These are phyloP conservation scores for Fraxinus velutina DNA, from an alignment of 305 asterid genomes.

Conservation along the genomic window DNA sequence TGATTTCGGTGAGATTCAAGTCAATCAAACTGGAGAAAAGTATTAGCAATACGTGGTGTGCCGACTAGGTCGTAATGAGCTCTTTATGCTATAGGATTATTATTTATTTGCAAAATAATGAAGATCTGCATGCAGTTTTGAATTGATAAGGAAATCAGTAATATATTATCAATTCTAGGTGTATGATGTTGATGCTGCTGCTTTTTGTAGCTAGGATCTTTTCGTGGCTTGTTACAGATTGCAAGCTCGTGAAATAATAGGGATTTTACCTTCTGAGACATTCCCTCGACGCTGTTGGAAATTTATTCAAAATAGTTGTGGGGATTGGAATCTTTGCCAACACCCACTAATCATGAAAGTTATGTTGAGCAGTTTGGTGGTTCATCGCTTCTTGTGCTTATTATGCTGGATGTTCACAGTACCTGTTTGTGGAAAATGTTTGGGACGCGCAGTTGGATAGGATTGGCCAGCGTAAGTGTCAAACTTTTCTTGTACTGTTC, in stretches of 20 bases:
- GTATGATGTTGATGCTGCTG: neutral
- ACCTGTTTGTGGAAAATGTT: neutral
- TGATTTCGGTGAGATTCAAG: neutral
- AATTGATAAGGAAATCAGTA: neutral
- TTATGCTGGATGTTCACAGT: neutral
- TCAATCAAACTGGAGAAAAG: neutral
- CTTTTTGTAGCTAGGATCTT: neutral
- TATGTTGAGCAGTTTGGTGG: neutral
- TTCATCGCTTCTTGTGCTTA: neutral
- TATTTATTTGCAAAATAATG: neutral
- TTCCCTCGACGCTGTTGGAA: neutral
- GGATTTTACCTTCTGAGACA: neutral
- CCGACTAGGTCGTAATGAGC: neutral
- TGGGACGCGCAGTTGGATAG: neutral
- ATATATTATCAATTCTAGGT: neutral
- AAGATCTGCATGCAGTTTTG: neutral
- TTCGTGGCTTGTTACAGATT: neutral
- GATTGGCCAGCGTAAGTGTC: neutral
- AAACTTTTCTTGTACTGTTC: neutral
- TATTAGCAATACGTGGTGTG: neutral
- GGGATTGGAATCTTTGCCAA: neutral
- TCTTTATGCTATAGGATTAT: neutral
- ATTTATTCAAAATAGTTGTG: neutral
- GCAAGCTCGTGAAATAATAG: neutral
- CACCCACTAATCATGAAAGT: neutral